Conservation (phyloP, 1,139 yeast species). For the Blastobotrys illinoisensis region DNA sequence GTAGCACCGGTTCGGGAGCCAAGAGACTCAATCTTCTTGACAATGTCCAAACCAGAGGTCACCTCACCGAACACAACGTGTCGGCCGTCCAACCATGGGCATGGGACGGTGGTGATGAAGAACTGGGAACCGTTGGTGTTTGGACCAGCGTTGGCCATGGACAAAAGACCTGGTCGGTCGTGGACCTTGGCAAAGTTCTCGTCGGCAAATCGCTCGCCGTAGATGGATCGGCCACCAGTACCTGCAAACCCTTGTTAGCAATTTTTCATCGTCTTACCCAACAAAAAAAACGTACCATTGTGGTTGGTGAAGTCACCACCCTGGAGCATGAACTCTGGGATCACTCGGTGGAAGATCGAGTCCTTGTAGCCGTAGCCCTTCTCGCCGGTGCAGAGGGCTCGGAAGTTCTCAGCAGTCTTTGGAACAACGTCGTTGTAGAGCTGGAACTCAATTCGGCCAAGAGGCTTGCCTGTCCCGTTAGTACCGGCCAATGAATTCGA, state of each 20-base stretch:
- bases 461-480: slow-evolving; percentile 36
- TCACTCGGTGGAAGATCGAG: slow-evolving; percentile 96
- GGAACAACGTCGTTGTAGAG: slow-evolving; percentile 90
- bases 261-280: not conserved
- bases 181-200: slow-evolving; percentile 88
- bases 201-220: slow-evolving; percentile 92
- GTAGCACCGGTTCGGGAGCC: slow-evolving; percentile 88
- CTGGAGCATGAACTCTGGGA: slow-evolving; percentile 97
- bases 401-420: slow-evolving; percentile 97
- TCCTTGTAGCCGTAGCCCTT: slow-evolving; percentile 92
- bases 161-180: slow-evolving; percentile 88
- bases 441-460: slow-evolving; percentile 76
- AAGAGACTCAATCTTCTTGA: slow-evolving; percentile 80
- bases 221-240: slow-evolving; percentile 98
- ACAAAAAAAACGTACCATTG: slow-evolving; percentile 41
- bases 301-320: slow-evolving; percentile 89
- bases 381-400: slow-evolving; percentile 95
- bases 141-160: slow-evolving; percentile 99
- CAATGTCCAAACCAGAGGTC: slow-evolving; percentile 80
- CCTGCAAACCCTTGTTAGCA: slow-evolving; percentile 37
- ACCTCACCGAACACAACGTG: slow-evolving; percentile 99
- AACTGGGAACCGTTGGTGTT: slow-evolving; percentile 99
- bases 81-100: slow-evolving; percentile 97
- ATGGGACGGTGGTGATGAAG: slow-evolving; percentile 93
- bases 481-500: not conserved